phyloP scores from a whole-genome alignment of 1,284 basidiomycete species.

The Hemileia vastatrix region DNA sequence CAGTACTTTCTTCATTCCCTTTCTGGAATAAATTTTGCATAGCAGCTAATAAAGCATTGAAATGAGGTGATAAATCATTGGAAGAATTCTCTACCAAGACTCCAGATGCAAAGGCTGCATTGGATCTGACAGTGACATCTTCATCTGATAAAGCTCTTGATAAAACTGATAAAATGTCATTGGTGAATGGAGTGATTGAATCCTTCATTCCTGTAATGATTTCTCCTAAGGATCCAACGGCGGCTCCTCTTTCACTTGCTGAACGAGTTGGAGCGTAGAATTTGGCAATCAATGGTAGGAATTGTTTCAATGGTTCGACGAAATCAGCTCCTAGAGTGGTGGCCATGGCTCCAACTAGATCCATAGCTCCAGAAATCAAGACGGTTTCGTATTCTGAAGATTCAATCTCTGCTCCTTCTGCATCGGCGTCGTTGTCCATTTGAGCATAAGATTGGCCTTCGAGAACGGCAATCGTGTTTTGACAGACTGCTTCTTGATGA shows the following conservation, averaged over 20 bases:
- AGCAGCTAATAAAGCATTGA: conserved; percentile 63
- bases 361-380: conserved; percentile 83
- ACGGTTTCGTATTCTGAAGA: conserved; percentile 95
- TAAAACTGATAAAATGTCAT: conserved; percentile 46
- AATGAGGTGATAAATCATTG: conserved; percentile 72
- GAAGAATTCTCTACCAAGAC: conserved; percentile 84
- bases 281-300: conserved; percentile 80
- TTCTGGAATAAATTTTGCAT: conserved; percentile 74
- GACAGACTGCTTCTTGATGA: conserved; percentile 58
- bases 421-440: conserved; percentile 88
- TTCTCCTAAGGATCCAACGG: conserved; percentile 88
- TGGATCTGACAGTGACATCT: conserved; percentile 85
- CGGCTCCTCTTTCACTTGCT: conserved; percentile 79
- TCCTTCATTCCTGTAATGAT: conserved; percentile 86
- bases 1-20: conserved; percentile 53
- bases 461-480: conserved; percentile 68
- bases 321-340: conserved; percentile 77
- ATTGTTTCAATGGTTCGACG: conserved; percentile 66
- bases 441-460: conserved; percentile 91
- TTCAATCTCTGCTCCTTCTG: conserved; percentile 54
- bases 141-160: conserved; percentile 74
- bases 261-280: no score
- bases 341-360: conserved; percentile 83
- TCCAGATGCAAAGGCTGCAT: conserved; percentile 88
- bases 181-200: conserved; percentile 75